Conservation (phyloP, 148 eudicot genomes). For the Persicaria tinctoria region DNA sequence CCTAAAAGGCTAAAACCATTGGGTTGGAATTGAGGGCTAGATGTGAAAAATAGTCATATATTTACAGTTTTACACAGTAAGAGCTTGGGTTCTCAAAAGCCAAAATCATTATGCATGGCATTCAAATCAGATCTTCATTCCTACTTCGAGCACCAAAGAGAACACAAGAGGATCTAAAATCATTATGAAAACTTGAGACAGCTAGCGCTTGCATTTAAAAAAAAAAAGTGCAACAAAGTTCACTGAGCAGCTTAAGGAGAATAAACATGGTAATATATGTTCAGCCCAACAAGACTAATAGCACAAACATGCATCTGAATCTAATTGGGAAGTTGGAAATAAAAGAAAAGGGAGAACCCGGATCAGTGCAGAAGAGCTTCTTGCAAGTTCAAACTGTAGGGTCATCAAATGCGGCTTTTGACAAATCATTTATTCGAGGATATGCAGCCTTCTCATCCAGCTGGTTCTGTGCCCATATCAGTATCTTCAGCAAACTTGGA, state of each 20-base stretch:
- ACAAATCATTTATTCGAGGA: constrained; percentile 68
- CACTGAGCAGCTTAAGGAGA: background rate
- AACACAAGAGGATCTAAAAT: background rate
- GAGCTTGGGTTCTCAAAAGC: too few species aligned
- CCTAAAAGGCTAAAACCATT: too few species aligned
- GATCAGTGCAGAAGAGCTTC: background rate
- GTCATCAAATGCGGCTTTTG: constrained; percentile 70
- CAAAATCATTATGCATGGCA: too few species aligned
- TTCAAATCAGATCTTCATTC: too few species aligned
- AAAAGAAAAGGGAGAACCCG: background rate
- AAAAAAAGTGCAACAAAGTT: background rate
- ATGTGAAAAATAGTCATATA: too few species aligned
- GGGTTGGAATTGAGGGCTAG: too few species aligned
- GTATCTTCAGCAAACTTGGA: constrained; percentile 77
- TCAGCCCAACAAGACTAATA: background rate
- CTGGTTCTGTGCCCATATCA: constrained; percentile 81
- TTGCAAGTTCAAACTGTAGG: constrained; percentile 41
- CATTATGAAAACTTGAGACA: background rate
- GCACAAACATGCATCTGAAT: constrained; percentile 3
- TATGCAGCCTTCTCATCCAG: constrained; percentile 77
- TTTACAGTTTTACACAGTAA: too few species aligned
- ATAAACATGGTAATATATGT: background rate
- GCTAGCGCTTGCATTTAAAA: background rate
- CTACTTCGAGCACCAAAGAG: too few species aligned
- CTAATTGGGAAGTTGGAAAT: constrained; percentile 3